phyloP scores from a whole-genome alignment of 306 rosid species.

The Erythrophleum fordii region DNA sequence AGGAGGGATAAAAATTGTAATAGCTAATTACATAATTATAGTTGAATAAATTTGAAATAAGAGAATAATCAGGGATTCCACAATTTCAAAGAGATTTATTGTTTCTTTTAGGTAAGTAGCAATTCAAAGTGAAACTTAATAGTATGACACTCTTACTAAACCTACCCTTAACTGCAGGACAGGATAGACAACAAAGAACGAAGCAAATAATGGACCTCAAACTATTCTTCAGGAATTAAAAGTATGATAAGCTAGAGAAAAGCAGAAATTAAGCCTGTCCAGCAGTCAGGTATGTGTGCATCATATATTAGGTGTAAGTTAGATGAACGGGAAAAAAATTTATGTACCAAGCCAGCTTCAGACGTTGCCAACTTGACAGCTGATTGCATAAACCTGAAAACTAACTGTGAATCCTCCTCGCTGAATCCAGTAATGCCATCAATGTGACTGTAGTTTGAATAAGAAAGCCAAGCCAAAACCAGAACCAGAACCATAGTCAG shows the following conservation, averaged over 20 bases:
- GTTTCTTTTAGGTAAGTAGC: conserved; percentile 11
- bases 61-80: too few species aligned
- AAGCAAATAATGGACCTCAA: conserved; percentile 11
- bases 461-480: conserved; percentile 36
- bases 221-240: not conserved
- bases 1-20: too few species aligned
- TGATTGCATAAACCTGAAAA: conserved; percentile 68
- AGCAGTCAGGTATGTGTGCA: not conserved
- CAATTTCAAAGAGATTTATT: not conserved
- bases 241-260: conserved; percentile 34
- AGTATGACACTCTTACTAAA: conserved; percentile 14
- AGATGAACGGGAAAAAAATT: conserved; percentile 12
- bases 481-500: conserved; percentile 33
- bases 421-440: conserved; percentile 89
- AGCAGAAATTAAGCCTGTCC: not conserved
- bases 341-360: conserved; percentile 56
- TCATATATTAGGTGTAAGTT: conserved; percentile 22
- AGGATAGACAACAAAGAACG: conserved; percentile 1
- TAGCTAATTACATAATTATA: too few species aligned
- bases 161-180: conserved; percentile 18
- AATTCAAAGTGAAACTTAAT: conserved; percentile 21
- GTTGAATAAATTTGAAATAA: too few species aligned
- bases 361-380: conserved; percentile 75
- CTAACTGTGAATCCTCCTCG: conserved; percentile 58
- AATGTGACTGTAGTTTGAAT: conserved; percentile 61